Evolutionary conservation across 129 eudicot species (phyloP).

Genomic region (Rutidosis leptorrhynchoides): DNA sequence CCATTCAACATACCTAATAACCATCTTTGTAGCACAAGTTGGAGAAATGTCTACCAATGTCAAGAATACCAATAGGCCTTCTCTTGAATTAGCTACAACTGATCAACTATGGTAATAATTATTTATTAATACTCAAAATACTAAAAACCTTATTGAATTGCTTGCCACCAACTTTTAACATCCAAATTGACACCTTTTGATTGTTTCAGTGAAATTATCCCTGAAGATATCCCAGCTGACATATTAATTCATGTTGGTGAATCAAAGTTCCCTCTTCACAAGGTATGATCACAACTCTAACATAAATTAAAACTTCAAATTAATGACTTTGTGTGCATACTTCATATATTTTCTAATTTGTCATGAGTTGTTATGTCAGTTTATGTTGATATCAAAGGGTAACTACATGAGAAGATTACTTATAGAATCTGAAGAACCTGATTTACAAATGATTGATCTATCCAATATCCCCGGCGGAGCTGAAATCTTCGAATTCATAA

Average conservation of each 20-base stretch:
- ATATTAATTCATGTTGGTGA: constrained; percentile 62
- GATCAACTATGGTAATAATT: constrained; percentile 60
- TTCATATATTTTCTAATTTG: not conserved
- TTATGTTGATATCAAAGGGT: constrained; percentile 87
- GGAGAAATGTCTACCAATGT: constrained; percentile 37
- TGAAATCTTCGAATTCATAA: constrained; percentile 63
- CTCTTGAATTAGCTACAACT: constrained; percentile 81
- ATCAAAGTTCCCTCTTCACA: constrained; percentile 66
- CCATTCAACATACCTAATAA: constrained; percentile 6
- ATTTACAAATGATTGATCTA: constrained; percentile 48
- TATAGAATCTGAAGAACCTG: constrained; percentile 56
- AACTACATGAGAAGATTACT: constrained; percentile 59
- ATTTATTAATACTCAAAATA: not conserved
- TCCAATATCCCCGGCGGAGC: constrained; percentile 79
- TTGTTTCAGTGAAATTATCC: constrained; percentile 52
- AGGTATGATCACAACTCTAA: constrained; percentile 43
- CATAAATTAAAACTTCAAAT: not conserved
- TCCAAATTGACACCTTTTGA: not conserved
- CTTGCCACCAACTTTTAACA: not conserved
- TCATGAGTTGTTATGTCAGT: constrained; percentile 37
- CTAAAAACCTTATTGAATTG: not conserved
- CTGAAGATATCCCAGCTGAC: constrained; percentile 70
- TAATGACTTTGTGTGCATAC: not conserved
- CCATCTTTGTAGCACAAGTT: constrained; percentile 13
- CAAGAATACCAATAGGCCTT: constrained; percentile 37